phyloP scores from a whole-genome alignment of 2,329 filamentous ascomycete genomes.

The Fonsecaea monophora region DNA sequence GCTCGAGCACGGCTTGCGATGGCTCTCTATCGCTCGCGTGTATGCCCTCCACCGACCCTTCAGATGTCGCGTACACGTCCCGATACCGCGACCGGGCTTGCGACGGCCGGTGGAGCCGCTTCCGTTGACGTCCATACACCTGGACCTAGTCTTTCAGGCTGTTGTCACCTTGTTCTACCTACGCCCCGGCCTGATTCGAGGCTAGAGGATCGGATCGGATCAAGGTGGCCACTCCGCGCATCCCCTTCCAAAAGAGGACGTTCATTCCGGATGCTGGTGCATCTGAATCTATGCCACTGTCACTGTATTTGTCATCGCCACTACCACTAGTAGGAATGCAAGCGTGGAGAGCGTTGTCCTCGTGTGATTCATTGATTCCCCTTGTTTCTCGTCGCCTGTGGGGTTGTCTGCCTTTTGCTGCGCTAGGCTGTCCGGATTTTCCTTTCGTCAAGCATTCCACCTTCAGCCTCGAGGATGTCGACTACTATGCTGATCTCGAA shows the following conservation, averaged over 20 bases:
- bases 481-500: no score
- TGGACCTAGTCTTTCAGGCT: constrained; percentile 27
- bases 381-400: constrained; percentile 4
- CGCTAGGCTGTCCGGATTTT: constrained; percentile 1
- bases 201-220: not conserved
- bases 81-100: constrained; percentile 44
- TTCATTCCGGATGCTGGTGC: not conserved
- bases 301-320: constrained; percentile 17
- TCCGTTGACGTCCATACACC: constrained; percentile 35
- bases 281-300: constrained; percentile 19
- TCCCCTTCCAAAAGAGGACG: not conserved
- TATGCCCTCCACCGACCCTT: constrained; percentile 44
- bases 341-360: constrained; percentile 22
- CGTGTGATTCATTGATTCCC: constrained; percentile 9
- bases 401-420: constrained; percentile 6
- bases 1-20: not conserved
- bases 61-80: constrained; percentile 47
- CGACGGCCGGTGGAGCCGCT: constrained; percentile 40
- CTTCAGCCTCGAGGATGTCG: no score
- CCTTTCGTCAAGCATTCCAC: not conserved
- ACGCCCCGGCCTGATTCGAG: not conserved
- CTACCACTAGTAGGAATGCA: constrained; percentile 12
- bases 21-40: not conserved
- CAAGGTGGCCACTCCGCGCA: not conserved
- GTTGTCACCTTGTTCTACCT: not conserved